Evolutionary conservation across 2,329 filamentous ascomycete genomes (phyloP), one percentile per base, ranked within the genome.

Genomic region (Colletotrichum cereale): DNA sequence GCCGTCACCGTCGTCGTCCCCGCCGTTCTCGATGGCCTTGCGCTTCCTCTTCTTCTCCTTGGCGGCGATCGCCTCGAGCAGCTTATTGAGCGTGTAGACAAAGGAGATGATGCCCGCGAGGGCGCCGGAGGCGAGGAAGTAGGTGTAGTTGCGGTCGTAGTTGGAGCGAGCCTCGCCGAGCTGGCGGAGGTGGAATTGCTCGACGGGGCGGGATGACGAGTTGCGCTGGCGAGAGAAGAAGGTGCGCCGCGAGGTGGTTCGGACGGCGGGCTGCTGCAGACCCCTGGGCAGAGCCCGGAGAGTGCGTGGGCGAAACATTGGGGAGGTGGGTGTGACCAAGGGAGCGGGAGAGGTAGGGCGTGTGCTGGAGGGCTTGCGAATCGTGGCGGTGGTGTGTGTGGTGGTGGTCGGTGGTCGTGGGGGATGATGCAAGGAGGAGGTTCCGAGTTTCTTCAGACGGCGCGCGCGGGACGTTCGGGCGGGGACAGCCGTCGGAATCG

Each of bases 81-180:
- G 82, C 77, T 87, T 87, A 78, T 81, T 87, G 12, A 82, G 84
- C 4, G 86, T 87, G 78, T 87, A 89, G 71, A 83, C 76, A 75
- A 86, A 84, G 31, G 86, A 85, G 40, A 88, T 77, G 68, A 86
- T 75, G 38, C 88, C 86, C 6, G 86, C 84, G 14, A 87, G 73
- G 26, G 84, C 82, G 26, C 88, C 88, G 21, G 83, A 84, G 24
- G 84, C 78, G 12, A 90, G 83, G 74, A 89, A 89, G 16, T 84
- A 83, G 5, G 82, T 86, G 48, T 86, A 84, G 67, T 86, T 84
- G 38, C 81, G 80, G 73, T 89, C 81, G 77, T 89, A 89, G 61
- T 87, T 82, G 63, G 83, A 80, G 16, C 84, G 81, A 68, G 85
- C 78, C 48, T 80, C 78, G 53, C 85, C 81, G 73, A 90, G 83